A percentile compares a stretch with the other conserved stretches of the same genome.
phyloP scores from a whole-genome alignment of 805 yeast species.

The Sugiyamaella lignohabitans region DNA sequence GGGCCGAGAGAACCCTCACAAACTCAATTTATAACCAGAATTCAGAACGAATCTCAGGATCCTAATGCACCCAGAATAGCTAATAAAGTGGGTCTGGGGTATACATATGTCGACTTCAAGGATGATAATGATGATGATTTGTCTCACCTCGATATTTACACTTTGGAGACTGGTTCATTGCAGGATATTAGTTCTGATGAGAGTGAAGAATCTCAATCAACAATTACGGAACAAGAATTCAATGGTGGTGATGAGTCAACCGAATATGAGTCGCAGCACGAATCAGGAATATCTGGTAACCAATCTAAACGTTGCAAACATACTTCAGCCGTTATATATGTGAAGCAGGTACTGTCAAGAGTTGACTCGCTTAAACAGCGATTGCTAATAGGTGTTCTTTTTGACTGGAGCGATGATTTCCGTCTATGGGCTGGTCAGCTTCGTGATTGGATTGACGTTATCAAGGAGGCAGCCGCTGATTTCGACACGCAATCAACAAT shows the following conservation, averaged over 20 bases:
- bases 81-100: constrained; percentile 24
- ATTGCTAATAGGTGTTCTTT: constrained; percentile 9
- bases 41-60: neutral
- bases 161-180: constrained; percentile 10
- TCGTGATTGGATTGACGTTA: constrained; percentile 14
- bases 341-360: constrained; percentile 3
- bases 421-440: constrained; percentile 19
- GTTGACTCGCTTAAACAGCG: neutral
- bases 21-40: neutral
- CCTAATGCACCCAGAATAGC: constrained; percentile 7
- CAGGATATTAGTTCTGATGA: neutral
- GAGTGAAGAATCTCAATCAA: neutral
- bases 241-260: neutral
- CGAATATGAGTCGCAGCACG: neutral
- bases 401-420: constrained; percentile 14
- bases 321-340: neutral
- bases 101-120: constrained; percentile 22
- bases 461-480: constrained; percentile 12
- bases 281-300: neutral
- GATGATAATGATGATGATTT: constrained; percentile 23
- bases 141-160: constrained; percentile 19
- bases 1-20: neutral
- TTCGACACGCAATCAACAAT: constrained; percentile 5
- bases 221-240: neutral
- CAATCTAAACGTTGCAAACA: constrained; percentile 4